Evolutionary conservation across 2,329 filamentous ascomycete species (phyloP), one percentile per base, ranked within the genome.

Genomic region (Xylariaceae sp.): DNA sequence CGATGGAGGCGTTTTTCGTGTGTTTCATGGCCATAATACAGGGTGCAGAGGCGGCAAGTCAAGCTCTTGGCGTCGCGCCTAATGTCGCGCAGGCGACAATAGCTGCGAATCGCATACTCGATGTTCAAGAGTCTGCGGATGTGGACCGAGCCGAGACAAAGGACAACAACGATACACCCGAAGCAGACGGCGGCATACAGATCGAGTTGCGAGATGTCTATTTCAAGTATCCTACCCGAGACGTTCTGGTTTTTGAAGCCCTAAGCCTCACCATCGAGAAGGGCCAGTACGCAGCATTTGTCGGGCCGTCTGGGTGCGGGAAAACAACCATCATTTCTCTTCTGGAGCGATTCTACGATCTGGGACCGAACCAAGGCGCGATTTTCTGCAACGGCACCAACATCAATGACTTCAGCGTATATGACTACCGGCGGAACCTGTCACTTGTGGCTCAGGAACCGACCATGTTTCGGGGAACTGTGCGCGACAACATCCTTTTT

Each of bases 381-480:
- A 85, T 93, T 48, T 74, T 85, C 1, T 81, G 84, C 68, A 85
- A 89, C 65, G 82, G 79, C 3, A 75, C 76, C 50, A 78, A 86
- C 62, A 81, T 90, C 26, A 71, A 74, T 1, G 70, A 78, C 1
- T 69, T 89, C 48, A 81, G 85, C 47, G 76, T 87, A 0, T 78
- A 77, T 51, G 71, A 79, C 18, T 90, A 90, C 65, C 81, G 89
- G 40, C 78, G 79, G 51, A 72, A 81, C 19, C 76, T 91, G 14
- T 86, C 87, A 0, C 79, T 91, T 0, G 89, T 91, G 0, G 83
- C 87, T 1, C 89, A 91, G 69, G 89, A 91, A 67, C 81, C 89
- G 3, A 85, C 84, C 0, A 77, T 91, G 0, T 90, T 89, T 63
- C 83, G 85, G 67, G 85, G 84, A 57, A 69, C 56, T n/a, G 37